Conservation (phyloP, 1,284 basidiomycete genomes). For the Marasmius fiardii region DNA sequence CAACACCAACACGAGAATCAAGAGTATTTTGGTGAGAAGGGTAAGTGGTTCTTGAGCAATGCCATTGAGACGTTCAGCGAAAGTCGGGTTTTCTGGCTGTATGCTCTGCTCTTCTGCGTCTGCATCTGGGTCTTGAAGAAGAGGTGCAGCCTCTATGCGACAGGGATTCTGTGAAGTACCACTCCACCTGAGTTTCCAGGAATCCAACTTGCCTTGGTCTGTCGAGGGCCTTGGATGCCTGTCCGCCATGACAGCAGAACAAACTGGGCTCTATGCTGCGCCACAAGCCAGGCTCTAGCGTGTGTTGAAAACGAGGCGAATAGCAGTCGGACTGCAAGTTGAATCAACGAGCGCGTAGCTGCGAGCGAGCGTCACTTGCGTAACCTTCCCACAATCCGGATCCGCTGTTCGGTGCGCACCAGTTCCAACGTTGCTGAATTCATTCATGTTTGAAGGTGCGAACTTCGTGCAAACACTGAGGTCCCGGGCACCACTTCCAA, state of each 20-base stretch:
- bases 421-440: too few species aligned
- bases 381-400: not conserved
- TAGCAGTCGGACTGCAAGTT: not conserved
- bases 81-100: conserved; percentile 26
- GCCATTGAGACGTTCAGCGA: conserved; percentile 50
- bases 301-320: not conserved
- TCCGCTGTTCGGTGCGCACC: too few species aligned
- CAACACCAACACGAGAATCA: conserved; percentile 71
- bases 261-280: not conserved
- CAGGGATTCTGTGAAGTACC: too few species aligned
- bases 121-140: conserved; percentile 43
- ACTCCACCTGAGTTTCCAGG: too few species aligned
- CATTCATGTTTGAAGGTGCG: too few species aligned
- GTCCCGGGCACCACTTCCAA: too few species aligned
- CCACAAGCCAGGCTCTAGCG: not conserved
- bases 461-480: too few species aligned
- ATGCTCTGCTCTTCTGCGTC: conserved; percentile 24
- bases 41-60: conserved; percentile 76
- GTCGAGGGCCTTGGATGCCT: conserved; percentile 24
- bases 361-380: not conserved
- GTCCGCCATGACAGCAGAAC: conserved; percentile 13
- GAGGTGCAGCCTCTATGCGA: conserved; percentile 56
- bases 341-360: too few species aligned
- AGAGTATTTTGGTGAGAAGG: conserved; percentile 81
- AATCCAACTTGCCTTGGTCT: conserved; percentile 37